Evolutionary conservation across 2,329 filamentous ascomycete genomes (phyloP), one percentile per base, ranked within the genome.

Genomic region (Cytospora mali): DNA sequence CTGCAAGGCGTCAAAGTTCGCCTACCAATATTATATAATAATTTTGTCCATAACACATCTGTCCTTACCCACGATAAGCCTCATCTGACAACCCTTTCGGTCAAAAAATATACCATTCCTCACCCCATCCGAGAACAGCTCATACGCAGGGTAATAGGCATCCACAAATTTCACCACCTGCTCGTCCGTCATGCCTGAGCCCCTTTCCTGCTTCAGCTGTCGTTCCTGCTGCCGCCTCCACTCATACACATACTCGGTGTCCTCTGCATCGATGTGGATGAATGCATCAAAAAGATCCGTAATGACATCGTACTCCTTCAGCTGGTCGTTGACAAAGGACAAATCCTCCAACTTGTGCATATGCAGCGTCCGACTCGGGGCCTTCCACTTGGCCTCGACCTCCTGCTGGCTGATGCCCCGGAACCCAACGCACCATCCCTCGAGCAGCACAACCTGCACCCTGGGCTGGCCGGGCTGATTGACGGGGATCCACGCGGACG

Each of bases 371-470:
- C 73, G 84, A 74, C 73, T 81, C 68, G 76, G 76, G 58, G 78
- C 75, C 74, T 81, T 83, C 71, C 80, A 78, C 68, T 81, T 81
- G 4, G 86, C 73, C 29, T 81, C 80, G 4, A 85, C 73, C 6
- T 82, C 79, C n/a, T 77, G 72, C 0, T 81, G 74, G 31, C 77
- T 69, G 14, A 93, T 75, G 0, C 89, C 75, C 6, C 88, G 86
- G 76, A 97, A 97, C 3, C 92, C 93, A 14, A 96, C 87, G 74
- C 90, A 95, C 93, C 93, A 97, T 21, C 93, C 93, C 75, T 97
- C 93, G 66, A 97, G 88, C 57, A 97, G 85, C 25, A 97, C 82
- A 7, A 94, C 85, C 27, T 84, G 75, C 27, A 84, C 75, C n/a
- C 75, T 78, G 2, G 71, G 74, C 58, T 84, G 79, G 10, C 81